Percentiles rank a stretch among this genome's conserved stretches.
These are phyloP conservation scores for Hymenoscyphus occultus DNA, from an alignment of 2,329 filamentous ascomycete genomes.

Conservation along the genomic window DNA sequence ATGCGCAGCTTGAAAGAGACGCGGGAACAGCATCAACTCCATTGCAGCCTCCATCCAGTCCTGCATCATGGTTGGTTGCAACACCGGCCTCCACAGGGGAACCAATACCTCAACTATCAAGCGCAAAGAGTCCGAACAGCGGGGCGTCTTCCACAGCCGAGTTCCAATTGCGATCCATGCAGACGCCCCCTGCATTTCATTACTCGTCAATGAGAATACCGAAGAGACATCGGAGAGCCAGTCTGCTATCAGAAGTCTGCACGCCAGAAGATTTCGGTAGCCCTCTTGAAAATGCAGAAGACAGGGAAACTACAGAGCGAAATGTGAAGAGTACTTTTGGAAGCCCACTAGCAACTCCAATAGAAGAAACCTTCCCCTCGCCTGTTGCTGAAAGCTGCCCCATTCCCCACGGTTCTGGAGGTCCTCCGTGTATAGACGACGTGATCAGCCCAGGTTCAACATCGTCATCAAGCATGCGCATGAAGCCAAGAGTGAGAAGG, in stretches of 20 bases:
- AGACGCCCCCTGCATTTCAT: conserved; percentile 12
- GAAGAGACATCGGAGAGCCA: conserved; percentile 22
- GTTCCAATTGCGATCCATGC: conserved; percentile 9
- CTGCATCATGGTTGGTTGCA: not conserved
- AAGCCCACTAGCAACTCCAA: conserved; percentile 22
- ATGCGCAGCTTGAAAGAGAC: not conserved
- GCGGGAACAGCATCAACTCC: conserved; percentile 5
- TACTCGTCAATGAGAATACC: conserved; percentile 17
- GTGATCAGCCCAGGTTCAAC: not conserved
- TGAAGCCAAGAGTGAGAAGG: conserved; percentile 22
- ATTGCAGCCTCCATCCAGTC: conserved; percentile 1
- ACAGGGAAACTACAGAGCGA: conserved; percentile 13
- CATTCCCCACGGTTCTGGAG: not conserved
- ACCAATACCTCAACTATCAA: not conserved
- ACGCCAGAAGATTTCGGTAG: conserved; percentile 24
- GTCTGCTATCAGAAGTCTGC: conserved; percentile 32
- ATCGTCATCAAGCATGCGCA: not conserved
- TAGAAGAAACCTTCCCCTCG: conserved; percentile 11
- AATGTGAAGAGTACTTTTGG: conserved; percentile 19
- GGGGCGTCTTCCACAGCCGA: not conserved
- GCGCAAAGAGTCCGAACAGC: not conserved
- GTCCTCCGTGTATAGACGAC: not conserved
- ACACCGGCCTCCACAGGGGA: conserved; percentile 3
- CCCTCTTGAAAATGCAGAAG: not conserved
- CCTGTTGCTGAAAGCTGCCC: not conserved